Evolutionary conservation across 2,329 filamentous ascomycete species (phyloP).

Genomic region (Periconia macrospinosa): DNA sequence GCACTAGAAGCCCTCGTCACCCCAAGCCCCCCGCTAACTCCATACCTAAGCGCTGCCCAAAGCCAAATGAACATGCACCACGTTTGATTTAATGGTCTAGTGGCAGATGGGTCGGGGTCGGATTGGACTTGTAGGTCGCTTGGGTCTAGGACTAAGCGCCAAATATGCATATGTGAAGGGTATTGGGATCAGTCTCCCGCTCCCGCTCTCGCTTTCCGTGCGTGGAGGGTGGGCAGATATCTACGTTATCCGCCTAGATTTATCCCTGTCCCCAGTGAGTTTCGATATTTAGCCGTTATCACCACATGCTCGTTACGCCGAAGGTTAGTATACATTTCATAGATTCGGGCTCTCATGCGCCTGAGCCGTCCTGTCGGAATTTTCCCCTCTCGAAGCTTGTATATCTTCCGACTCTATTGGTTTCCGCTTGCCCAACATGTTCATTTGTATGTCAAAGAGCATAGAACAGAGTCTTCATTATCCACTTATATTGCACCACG

Average conservation of each 20-base stretch:
- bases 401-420: neutral
- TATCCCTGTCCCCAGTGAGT: too few relatives aligned
- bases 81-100: neutral
- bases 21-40: too few relatives aligned
- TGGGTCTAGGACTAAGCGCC: neutral
- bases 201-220: neutral
- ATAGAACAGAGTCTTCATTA: neutral
- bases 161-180: neutral
- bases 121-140: too few relatives aligned
- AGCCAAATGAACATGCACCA: neutral
- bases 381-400: neutral
- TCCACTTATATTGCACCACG: slow-evolving; percentile 5
- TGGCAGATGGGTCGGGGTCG: neutral
- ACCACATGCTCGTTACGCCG: too few relatives aligned
- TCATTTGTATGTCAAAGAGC: neutral
- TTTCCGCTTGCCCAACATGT: neutral
- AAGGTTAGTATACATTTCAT: neutral
- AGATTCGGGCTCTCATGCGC: neutral
- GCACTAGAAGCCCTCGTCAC: neutral
- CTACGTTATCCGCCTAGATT: too few relatives aligned
- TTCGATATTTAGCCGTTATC: too few relatives aligned
- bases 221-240: too few relatives aligned
- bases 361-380: neutral
- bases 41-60: neutral
- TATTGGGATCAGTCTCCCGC: neutral